phyloP scores from a whole-genome alignment of 148 eudicot genomes.

The Pharnaceum exiguum region DNA sequence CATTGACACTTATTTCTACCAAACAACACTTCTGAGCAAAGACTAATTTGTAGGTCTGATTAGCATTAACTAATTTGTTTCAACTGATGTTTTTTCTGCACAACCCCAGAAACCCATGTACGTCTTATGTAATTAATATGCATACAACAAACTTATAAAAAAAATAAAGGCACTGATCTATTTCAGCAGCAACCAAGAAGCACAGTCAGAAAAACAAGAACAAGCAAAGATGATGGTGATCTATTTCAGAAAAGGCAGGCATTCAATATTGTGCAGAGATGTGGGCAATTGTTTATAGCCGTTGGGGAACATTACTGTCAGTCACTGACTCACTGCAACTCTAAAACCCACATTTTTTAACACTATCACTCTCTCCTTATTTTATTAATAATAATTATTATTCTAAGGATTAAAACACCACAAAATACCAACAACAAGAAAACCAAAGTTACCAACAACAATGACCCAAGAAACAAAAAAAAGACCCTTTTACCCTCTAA shows the following conservation, averaged over 20 bases:
- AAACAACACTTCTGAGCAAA: too few relatives aligned
- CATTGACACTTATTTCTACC: too few relatives aligned
- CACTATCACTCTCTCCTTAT: background rate
- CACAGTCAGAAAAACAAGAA: background rate
- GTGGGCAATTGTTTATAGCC: slow-evolving; percentile 12
- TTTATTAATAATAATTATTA: too few relatives aligned
- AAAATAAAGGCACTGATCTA: background rate
- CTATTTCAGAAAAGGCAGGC: background rate
- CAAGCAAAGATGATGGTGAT: slow-evolving; percentile 7
- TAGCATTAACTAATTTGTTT: too few relatives aligned
- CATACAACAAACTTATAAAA: background rate
- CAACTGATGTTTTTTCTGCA: background rate
- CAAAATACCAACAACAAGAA: background rate
- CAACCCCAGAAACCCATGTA: background rate
- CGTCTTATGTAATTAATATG: background rate
- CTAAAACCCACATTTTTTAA: background rate
- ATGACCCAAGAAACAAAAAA: background rate
- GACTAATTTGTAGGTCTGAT: too few relatives aligned
- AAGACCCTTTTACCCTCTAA: background rate
- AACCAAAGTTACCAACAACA: background rate
- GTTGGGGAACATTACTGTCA: slow-evolving; percentile 10
- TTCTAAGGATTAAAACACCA: background rate
- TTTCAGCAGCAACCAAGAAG: slow-evolving; percentile 3
- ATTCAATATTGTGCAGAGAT: slow-evolving; percentile 13
- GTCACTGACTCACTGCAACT: background rate